Percentiles rank a stretch among this genome's conserved stretches.
Evolutionary conservation across 495 filamentous ascomycete genomes (phyloP).

Genomic region (Friedmanniomyces simplex): DNA sequence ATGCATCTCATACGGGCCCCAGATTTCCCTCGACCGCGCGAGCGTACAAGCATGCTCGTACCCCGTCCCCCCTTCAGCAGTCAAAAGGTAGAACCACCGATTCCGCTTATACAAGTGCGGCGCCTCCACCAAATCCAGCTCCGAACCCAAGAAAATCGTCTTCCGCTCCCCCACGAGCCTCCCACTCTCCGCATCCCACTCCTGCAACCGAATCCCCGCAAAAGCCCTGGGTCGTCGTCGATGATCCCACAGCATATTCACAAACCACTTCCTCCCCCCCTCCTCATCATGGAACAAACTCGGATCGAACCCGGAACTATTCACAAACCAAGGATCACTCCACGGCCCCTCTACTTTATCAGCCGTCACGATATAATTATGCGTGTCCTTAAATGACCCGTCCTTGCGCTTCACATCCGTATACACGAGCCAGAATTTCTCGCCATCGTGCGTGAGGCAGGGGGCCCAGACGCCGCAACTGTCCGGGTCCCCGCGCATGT

Average conservation of each 20-base stretch:
- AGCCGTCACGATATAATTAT: constrained; percentile 48
- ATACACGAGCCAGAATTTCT: constrained; percentile 39
- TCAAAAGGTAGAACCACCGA: constrained; percentile 48
- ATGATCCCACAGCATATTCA: constrained; percentile 2
- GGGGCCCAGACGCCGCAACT: constrained; percentile 57
- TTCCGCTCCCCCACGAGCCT: constrained; percentile 29
- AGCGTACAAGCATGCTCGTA: constrained; percentile 46
- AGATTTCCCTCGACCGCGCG: constrained; percentile 42
- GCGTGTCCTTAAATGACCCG: constrained; percentile 42
- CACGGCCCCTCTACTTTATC: constrained; percentile 10
- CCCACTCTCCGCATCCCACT: constrained; percentile 29
- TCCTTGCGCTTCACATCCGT: constrained; percentile 42
- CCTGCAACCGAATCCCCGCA: neutral
- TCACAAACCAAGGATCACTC: constrained; percentile 1
- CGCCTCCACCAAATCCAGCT: constrained; percentile 46
- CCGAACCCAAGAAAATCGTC: constrained; percentile 47
- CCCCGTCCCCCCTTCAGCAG: constrained; percentile 54
- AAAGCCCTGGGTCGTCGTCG: neutral
- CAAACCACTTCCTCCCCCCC: neutral
- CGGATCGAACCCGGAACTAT: constrained; percentile 3
- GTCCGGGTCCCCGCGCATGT: constrained; percentile 30
- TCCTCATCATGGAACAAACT: constrained; percentile 3
- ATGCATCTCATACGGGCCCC: constrained; percentile 44
- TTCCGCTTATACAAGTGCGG: constrained; percentile 51
- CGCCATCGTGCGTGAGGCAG: constrained; percentile 47